Conservation (phyloP, 805 yeast species). For the Metschnikowia picachoensis region DNA sequence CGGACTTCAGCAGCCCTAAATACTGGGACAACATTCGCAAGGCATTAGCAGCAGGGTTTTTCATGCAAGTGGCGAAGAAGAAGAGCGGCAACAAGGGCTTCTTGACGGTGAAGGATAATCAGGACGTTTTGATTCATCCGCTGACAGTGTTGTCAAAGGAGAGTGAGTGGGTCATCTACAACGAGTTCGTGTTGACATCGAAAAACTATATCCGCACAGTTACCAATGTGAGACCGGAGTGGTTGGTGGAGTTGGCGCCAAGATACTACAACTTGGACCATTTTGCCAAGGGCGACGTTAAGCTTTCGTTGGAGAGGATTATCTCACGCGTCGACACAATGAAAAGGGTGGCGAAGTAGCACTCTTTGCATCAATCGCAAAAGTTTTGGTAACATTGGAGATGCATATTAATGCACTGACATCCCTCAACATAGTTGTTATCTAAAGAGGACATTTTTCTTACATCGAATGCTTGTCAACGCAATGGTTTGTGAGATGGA, state of each 20-base stretch:
- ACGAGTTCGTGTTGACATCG: slow-evolving; percentile 91
- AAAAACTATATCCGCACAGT: slow-evolving; percentile 94
- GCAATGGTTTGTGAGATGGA: too few species aligned
- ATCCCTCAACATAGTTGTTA: too few species aligned
- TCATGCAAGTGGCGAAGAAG: slow-evolving; percentile 97
- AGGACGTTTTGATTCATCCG: slow-evolving; percentile 92
- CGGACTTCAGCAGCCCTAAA: slow-evolving; percentile 51
- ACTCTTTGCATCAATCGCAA: too few species aligned
- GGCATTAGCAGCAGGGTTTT: slow-evolving; percentile 88
- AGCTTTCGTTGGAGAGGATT: slow-evolving; percentile 63
- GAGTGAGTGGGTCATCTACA: slow-evolving; percentile 90
- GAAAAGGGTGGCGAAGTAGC: slow-evolving; percentile 24
- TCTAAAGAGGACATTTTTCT: too few species aligned
- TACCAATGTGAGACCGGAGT: slow-evolving; percentile 84
- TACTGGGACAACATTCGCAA: slow-evolving; percentile 79
- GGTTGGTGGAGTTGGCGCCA: slow-evolving; percentile 83
- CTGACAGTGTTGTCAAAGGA: slow-evolving; percentile 85
- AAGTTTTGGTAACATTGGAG: too few species aligned
- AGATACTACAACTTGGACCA: slow-evolving; percentile 60
- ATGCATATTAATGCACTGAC: too few species aligned
- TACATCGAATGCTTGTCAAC: too few species aligned
- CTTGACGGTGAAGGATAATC: slow-evolving; percentile 91
- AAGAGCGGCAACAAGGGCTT: slow-evolving; percentile 74
- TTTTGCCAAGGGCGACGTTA: slow-evolving; percentile 68
- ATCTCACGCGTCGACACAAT: slow-evolving; percentile 43